Evolutionary conservation across 441 rosid genomes (phyloP).

Genomic region (Populus hybrid): DNA sequence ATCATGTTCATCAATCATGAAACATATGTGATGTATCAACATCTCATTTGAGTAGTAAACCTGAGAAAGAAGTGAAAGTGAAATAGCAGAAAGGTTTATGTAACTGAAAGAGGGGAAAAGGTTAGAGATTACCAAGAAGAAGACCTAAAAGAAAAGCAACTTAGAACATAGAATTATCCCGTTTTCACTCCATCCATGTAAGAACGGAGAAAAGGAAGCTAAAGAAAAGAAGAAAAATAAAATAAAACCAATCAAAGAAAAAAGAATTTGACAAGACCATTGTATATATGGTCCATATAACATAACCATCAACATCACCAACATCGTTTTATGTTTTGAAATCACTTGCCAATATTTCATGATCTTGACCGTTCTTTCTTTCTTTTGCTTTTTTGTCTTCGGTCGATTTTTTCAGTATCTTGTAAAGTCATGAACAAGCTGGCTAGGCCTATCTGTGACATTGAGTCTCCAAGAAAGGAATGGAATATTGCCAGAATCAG

Average conservation of each 20-base stretch:
- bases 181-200: slow-evolving; percentile 36
- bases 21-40: background rate
- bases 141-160: slow-evolving; percentile 7
- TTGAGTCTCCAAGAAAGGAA: slow-evolving; percentile 90
- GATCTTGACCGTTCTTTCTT: slow-evolving; percentile 25
- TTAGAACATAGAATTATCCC: slow-evolving; percentile 34
- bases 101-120: slow-evolving; percentile 13
- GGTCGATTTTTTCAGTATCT: slow-evolving; percentile 28
- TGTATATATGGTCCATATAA: background rate
- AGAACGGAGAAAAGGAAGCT: background rate
- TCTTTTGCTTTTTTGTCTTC: background rate
- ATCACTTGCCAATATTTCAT: slow-evolving; percentile 23
- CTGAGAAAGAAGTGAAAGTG: slow-evolving; percentile 14
- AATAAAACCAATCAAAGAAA: background rate
- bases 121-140: slow-evolving; percentile 17
- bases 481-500: slow-evolving; percentile 47
- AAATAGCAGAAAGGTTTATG: slow-evolving; percentile 16
- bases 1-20: background rate
- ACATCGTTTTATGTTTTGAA: slow-evolving; percentile 29
- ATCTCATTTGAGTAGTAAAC: background rate
- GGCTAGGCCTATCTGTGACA: slow-evolving; percentile 72
- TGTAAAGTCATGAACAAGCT: slow-evolving; percentile 77
- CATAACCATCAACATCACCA: slow-evolving; percentile 36
- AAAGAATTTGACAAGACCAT: slow-evolving; percentile 25
- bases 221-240: background rate